phyloP scores from a whole-genome alignment of 352 stramenopile species.

The Blastocystis sp. region DNA sequence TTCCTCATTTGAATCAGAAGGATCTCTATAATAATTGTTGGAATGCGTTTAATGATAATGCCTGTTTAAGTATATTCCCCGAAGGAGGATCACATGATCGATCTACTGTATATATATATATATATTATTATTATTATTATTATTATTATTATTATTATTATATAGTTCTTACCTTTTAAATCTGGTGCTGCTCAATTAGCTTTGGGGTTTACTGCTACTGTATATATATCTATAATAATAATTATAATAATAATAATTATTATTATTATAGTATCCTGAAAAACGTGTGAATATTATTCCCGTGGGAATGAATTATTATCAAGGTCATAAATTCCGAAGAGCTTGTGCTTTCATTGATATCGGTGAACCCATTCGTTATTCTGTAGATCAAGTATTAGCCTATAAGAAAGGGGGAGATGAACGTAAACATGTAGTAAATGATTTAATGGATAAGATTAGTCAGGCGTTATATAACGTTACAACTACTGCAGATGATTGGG shows the following conservation, averaged over 20 bases:
- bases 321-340: slow-evolving; percentile 29
- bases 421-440: slow-evolving; percentile 19
- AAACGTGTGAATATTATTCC: slow-evolving; percentile 24
- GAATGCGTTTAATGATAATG: slow-evolving; percentile 1
- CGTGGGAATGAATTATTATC: slow-evolving; percentile 38
- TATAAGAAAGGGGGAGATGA: slow-evolving; percentile 7
- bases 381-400: background rate
- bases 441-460: slow-evolving; percentile 16
- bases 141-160: slow-evolving; percentile 5
- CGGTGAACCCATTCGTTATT: slow-evolving; percentile 13
- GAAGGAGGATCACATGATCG: slow-evolving; percentile 33
- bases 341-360: slow-evolving; percentile 30
- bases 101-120: slow-evolving; percentile 33
- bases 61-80: slow-evolving; percentile 30
- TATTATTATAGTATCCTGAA: slow-evolving; percentile 17
- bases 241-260: no score
- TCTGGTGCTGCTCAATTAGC: slow-evolving; percentile 24
- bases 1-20: no score
- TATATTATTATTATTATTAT: background rate
- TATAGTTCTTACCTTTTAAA: slow-evolving; percentile 33
- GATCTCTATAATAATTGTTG: no score
- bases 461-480: slow-evolving; percentile 32
- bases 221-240: no score
- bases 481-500: slow-evolving; percentile 28
- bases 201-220: no score